phyloP scores from a whole-genome alignment of 495 filamentous ascomycete species.

The Aspergillus sclerotiicarbonarius region DNA sequence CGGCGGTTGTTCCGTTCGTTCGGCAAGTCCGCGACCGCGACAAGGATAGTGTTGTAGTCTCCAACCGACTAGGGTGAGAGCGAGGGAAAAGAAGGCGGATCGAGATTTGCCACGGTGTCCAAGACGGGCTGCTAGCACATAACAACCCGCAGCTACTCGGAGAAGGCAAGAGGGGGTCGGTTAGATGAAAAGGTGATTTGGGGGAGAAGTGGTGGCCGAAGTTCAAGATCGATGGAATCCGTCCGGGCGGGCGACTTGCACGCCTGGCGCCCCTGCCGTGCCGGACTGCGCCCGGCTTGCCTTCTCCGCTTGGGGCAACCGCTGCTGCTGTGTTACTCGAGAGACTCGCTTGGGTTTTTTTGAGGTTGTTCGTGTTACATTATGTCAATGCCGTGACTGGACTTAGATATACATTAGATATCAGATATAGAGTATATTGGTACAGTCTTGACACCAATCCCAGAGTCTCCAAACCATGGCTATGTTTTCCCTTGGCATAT shows the following conservation, averaged over 20 bases:
- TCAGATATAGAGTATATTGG: too few relatives aligned
- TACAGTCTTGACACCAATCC: too few relatives aligned
- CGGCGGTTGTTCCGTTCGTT: constrained; percentile 13
- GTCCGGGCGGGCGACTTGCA: neutral
- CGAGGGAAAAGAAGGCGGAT: neutral
- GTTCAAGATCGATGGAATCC: constrained; percentile 5
- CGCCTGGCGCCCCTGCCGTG: neutral
- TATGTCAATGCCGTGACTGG: too few relatives aligned
- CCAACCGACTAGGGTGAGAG: constrained; percentile 2
- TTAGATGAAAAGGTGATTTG: neutral
- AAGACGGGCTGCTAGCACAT: neutral
- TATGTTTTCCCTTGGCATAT: too few relatives aligned
- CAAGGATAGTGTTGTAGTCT: constrained; percentile 1
- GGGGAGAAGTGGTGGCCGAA: constrained; percentile 6
- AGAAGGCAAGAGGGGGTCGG: constrained; percentile 5
- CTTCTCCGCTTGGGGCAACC: neutral
- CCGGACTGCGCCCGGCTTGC: neutral
- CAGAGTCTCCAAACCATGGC: too few relatives aligned
- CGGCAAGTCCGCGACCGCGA: constrained; percentile 24
- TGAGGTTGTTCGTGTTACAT: too few relatives aligned
- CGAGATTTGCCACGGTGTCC: neutral
- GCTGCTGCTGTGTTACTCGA: neutral
- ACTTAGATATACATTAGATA: too few relatives aligned
- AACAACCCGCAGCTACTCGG: constrained; percentile 1
- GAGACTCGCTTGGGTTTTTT: too few relatives aligned